phyloP scores from a whole-genome alignment of 768 basidiomycete species.

The Phylloporus arenicola region DNA sequence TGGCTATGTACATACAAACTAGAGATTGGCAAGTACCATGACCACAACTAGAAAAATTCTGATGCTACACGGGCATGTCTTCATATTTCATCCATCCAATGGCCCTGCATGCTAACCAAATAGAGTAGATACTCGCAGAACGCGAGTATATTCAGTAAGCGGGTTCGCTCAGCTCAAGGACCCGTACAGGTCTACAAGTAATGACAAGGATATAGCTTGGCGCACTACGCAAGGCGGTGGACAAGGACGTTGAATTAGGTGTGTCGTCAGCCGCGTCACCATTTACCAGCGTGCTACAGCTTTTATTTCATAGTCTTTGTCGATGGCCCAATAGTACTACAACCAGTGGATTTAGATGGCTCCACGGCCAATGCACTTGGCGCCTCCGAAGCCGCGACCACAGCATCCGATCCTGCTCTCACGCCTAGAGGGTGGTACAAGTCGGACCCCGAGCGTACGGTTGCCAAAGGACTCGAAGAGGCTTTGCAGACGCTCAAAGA shows the following conservation, averaged over 20 bases:
- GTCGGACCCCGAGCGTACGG: slow-evolving; percentile 45
- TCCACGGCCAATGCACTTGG: slow-evolving; percentile 30
- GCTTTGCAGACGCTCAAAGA: slow-evolving; percentile 51
- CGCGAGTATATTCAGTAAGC: slow-evolving; percentile 62
- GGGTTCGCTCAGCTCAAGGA: slow-evolving; percentile 38
- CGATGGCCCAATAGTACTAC: slow-evolving; percentile 63
- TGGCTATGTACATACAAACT: too few species aligned
- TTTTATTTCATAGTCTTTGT: slow-evolving; percentile 51
- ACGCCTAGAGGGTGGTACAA: slow-evolving; percentile 73
- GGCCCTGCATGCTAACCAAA: neutral
- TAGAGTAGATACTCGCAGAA: slow-evolving; percentile 63
- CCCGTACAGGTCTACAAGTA: neutral
- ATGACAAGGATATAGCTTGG: slow-evolving; percentile 45
- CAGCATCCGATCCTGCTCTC: slow-evolving; percentile 44
- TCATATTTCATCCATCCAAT: neutral
- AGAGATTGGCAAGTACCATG: slow-evolving; percentile 3
- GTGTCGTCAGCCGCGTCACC: neutral
- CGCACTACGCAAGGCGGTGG: slow-evolving; percentile 65
- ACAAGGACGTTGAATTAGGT: slow-evolving; percentile 65
- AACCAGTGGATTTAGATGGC: slow-evolving; percentile 54
- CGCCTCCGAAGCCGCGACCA: slow-evolving; percentile 32
- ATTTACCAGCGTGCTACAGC: neutral
- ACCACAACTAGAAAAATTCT: slow-evolving; percentile 32
- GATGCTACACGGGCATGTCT: slow-evolving; percentile 42
- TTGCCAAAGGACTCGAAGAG: slow-evolving; percentile 52